Evolutionary conservation across 169 alveolate genomes (phyloP).

Genomic region (Cystoisospora suis): DNA sequence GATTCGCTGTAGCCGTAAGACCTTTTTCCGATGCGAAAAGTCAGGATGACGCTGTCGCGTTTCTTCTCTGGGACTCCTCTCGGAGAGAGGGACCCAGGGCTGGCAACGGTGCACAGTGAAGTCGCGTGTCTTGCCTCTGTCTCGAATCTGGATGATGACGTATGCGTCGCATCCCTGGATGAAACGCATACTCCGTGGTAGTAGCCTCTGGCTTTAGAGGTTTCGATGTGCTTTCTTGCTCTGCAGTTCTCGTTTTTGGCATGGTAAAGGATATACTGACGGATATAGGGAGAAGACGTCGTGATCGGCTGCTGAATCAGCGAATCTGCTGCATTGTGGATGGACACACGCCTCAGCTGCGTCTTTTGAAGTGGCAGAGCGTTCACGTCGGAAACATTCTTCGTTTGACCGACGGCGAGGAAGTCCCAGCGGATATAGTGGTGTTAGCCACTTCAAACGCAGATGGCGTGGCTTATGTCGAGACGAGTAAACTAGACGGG

Average conservation of each 20-base stretch:
- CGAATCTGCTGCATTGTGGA: slow-evolving; percentile 53
- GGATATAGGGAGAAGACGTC: slow-evolving; percentile 36
- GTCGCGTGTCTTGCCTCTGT: too few relatives aligned
- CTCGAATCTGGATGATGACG: too few relatives aligned
- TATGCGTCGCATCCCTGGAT: too few relatives aligned
- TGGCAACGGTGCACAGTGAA: too few relatives aligned
- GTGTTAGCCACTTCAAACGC: slow-evolving; percentile 86
- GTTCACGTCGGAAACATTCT: slow-evolving; percentile 94
- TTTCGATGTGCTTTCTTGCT: too few relatives aligned
- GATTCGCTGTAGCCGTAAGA: too few relatives aligned
- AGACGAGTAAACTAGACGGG: slow-evolving; percentile 96
- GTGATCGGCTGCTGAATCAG: slow-evolving; percentile 26
- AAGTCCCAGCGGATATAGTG: slow-evolving; percentile 92
- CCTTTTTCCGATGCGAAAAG: too few relatives aligned
- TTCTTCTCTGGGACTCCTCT: too few relatives aligned
- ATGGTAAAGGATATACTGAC: slow-evolving; percentile 17
- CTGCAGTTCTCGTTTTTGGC: slow-evolving; percentile 47
- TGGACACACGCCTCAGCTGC: slow-evolving; percentile 51
- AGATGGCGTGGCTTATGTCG: slow-evolving; percentile 93
- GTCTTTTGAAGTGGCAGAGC: slow-evolving; percentile 44
- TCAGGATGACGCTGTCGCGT: too few relatives aligned
- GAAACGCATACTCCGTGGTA: too few relatives aligned
- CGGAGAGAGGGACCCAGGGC: too few relatives aligned
- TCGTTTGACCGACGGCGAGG: slow-evolving; percentile 85
- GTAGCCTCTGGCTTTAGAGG: too few relatives aligned